Conservation (phyloP, 2,329 filamentous ascomycete species). For the Neofusicoccum kwambonambiense region DNA sequence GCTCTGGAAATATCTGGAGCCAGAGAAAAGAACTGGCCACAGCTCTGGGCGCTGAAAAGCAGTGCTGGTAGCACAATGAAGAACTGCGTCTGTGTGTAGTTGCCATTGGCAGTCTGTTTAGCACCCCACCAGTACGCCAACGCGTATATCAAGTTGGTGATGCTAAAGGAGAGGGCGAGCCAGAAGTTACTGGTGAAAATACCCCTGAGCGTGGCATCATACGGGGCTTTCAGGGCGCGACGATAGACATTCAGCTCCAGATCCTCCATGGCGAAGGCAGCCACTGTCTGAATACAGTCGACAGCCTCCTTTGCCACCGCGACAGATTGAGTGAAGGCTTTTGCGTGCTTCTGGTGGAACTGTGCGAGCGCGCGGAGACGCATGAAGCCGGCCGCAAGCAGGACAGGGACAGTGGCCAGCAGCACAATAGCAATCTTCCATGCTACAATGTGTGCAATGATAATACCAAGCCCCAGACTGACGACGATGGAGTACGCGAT, state of each 20-base stretch:
- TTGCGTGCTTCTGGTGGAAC: constrained; percentile 56
- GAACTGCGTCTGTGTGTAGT: constrained; percentile 67
- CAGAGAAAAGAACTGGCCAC: constrained; percentile 72
- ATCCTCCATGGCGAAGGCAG: constrained; percentile 52
- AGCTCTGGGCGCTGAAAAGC: constrained; percentile 69
- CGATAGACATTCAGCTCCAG: constrained; percentile 48
- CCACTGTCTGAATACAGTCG: constrained; percentile 53
- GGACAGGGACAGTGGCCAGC: constrained; percentile 65
- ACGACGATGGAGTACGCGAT: constrained; percentile 66
- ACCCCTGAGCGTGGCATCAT: constrained; percentile 50
- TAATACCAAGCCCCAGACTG: constrained; percentile 67
- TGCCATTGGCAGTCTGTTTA: constrained; percentile 64
- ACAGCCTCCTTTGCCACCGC: constrained; percentile 54
- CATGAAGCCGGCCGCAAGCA: constrained; percentile 69
- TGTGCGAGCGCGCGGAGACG: constrained; percentile 61
- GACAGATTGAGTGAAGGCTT: constrained; percentile 52
- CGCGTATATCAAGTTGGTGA: constrained; percentile 68
- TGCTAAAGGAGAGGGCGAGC: constrained; percentile 61
- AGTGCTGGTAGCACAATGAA: constrained; percentile 72
- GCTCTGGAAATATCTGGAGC: constrained; percentile 71
- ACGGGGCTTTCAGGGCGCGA: constrained; percentile 46
- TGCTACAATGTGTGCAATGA: constrained; percentile 67
- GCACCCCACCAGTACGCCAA: constrained; percentile 81
- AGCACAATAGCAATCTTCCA: constrained; percentile 77
- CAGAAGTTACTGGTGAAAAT: constrained; percentile 57